These are phyloP conservation scores for Backusella westeae DNA, from an alignment of 192 early-diverging fungal genomes.

Conservation along the genomic window DNA sequence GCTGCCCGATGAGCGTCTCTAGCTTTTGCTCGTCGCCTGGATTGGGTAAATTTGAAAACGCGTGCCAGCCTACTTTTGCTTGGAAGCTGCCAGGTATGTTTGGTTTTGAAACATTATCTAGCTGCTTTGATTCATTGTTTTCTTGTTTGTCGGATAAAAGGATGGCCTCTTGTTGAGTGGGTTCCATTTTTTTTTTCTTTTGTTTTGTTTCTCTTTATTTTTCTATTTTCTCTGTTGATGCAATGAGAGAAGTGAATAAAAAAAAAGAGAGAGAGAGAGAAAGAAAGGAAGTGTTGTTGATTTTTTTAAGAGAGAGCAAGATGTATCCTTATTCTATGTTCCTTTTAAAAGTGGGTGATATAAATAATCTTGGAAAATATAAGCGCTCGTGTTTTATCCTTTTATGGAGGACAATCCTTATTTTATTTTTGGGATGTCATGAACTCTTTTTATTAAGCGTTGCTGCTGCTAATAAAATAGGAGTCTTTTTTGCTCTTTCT, in stretches of 20 bases:
- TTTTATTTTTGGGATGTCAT: neutral
- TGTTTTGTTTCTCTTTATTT: neutral
- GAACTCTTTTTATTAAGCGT: neutral
- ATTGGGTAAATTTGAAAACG: slow-evolving; percentile 31
- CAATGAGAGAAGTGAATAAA: neutral
- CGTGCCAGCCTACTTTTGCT: slow-evolving; percentile 28
- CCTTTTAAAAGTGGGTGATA: neutral
- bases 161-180: neutral
- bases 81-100: slow-evolving; percentile 6
- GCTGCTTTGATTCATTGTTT: neutral
- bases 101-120: neutral
- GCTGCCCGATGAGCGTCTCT: neutral
- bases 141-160: neutral
- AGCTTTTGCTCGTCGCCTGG: slow-evolving; percentile 24
- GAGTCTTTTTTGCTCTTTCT: neutral
- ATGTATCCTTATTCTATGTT: neutral
- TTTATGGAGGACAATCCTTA: neutral
- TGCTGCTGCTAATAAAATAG: neutral
- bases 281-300: neutral
- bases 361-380: neutral
- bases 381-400: neutral
- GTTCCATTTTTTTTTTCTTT: neutral
- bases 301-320: neutral
- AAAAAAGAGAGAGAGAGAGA: neutral
- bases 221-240: neutral